Base-by-base conservation (phyloP, 441 rosid species). In the Gossypium aridum region DNA sequence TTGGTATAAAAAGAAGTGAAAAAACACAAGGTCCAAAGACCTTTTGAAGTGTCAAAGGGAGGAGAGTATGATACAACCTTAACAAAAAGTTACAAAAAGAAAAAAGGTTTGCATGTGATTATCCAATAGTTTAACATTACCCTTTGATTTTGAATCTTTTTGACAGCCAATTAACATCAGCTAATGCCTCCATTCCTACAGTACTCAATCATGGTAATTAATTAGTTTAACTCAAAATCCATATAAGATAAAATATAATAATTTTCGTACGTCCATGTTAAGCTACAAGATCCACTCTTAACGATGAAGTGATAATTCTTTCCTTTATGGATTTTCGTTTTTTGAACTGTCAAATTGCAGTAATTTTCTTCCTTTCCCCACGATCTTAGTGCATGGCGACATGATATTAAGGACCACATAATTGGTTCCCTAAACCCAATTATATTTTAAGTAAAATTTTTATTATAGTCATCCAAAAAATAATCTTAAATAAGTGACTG, bases 331-430 rank as follows among this genome's bases (percentile, higher is more conserved):
- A 81, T 84, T 72, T 73, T 70, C 75, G 17, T 20, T 31, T 26
- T 34, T 10, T 37, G 28, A 64, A 64, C 49, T 63, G 47, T 63
- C 61, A 79, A 80, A 43, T 79, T 80, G 77, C 80, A 76, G 73
- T 76, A 77, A 47, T 77, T 65, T 70, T 64, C 23, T 71, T 53
- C 65, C 64, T 19, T 25, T 77, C 78, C 74, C 72, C 72, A 62
- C 61, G 63, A 75, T 67, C 47, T 71, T 45, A 53, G 60, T 55
- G 79, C 60, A 64, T 76, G 75, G 77, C 74, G 76, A 84, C 82
- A 84, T 74, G 72, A 45, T 73, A 80, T 79, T 77, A 73, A 88
- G 92, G 92, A 87, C 90, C 96, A 86, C 91, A 70, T 75, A 60
- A 65, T 64, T 72, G 85, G 81, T 73, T 81, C 77, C 71, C 79